A percentile compares a stretch with the other conserved stretches of the same genome.
Evolutionary conservation across 2,329 filamentous ascomycete genomes (phyloP).

Genomic region (Monosporascus sp.): DNA sequence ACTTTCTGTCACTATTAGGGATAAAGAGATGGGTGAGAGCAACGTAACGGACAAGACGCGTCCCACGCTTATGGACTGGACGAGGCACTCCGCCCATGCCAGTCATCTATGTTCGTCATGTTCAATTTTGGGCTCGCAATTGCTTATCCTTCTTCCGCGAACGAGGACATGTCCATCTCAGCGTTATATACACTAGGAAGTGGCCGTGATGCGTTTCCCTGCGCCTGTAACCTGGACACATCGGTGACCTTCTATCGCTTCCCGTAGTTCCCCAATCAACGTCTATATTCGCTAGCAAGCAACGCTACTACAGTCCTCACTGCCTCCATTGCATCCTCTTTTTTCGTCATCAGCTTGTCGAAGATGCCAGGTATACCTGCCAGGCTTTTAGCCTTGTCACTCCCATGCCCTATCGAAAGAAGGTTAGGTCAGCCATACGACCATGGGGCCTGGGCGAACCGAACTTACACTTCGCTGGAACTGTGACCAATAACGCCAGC

Average conservation of each 20-base stretch:
- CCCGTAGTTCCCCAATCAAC: neutral
- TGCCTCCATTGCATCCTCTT: slow-evolving; percentile 51
- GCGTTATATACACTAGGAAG: no score
- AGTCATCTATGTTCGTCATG: neutral
- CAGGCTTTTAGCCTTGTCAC: slow-evolving; percentile 52
- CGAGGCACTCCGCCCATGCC: neutral
- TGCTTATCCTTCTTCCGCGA: neutral
- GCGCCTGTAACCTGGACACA: no score
- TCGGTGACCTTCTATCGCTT: neutral
- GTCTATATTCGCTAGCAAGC: slow-evolving; percentile 39
- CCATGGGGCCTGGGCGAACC: neutral
- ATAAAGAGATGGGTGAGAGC: neutral
- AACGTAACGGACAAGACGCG: neutral
- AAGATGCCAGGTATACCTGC: slow-evolving; percentile 57
- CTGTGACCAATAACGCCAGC: slow-evolving; percentile 48
- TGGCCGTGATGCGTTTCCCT: no score
- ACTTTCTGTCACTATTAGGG: no score
- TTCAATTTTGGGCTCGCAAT: neutral
- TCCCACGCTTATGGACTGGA: neutral
- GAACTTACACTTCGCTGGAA: slow-evolving; percentile 60
- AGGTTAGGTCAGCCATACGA: neutral
- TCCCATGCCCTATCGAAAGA: slow-evolving; percentile 49
- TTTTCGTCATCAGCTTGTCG: slow-evolving; percentile 50
- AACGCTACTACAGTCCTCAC: slow-evolving; percentile 58
- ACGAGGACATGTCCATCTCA: neutral